Conservation (phyloP, 1,139 yeast species). For the Candida gigantensis region DNA sequence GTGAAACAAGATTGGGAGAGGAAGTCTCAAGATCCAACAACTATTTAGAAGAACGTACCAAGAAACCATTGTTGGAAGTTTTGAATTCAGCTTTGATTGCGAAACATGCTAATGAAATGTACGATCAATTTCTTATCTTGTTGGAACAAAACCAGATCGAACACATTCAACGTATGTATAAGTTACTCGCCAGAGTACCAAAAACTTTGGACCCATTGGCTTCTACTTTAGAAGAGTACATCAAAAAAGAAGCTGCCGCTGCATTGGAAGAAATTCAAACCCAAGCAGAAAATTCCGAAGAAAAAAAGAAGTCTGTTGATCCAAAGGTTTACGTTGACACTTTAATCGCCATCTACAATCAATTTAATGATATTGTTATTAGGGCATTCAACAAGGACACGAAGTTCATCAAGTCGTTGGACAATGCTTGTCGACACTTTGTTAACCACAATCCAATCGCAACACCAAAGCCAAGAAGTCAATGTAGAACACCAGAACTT, state of each 20-base stretch:
- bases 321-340: constrained; percentile 83
- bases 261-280: constrained; percentile 67
- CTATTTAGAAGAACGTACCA: constrained; percentile 85
- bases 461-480: constrained; percentile 50
- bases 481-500: constrained; percentile 80
- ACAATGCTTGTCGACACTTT: constrained; percentile 82
- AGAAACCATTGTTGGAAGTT: constrained; percentile 70
- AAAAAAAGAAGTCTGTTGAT: constrained; percentile 42
- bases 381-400: constrained; percentile 74
- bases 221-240: constrained; percentile 68
- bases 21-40: constrained; percentile 78
- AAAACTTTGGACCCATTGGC: constrained; percentile 78
- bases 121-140: constrained; percentile 70
- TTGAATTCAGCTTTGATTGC: constrained; percentile 77
- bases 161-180: constrained; percentile 80
- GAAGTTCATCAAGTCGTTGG: constrained; percentile 83
- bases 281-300: constrained; percentile 35
- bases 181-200: constrained; percentile 72
- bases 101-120: constrained; percentile 75
- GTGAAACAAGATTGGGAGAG: constrained; percentile 77
- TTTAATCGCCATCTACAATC: constrained; percentile 66
- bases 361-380: constrained; percentile 67
- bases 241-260: constrained; percentile 69
- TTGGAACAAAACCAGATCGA: constrained; percentile 75
- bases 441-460: constrained; percentile 86